phyloP scores from a whole-genome alignment of 2,329 filamentous ascomycete species.

The Monosporascus sp. region DNA sequence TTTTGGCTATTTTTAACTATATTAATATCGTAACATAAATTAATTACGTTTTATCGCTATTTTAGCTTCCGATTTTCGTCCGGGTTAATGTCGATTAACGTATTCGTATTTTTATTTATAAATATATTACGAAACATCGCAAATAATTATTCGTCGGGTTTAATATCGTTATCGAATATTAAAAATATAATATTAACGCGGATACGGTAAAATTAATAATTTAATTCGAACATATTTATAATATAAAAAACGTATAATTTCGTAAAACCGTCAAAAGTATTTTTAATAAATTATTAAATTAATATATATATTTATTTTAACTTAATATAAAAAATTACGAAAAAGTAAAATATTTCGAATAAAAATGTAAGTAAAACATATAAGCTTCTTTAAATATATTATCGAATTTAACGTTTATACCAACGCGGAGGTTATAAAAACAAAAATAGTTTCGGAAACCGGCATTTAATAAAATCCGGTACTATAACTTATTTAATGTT shows the following conservation, averaged over 20 bases:
- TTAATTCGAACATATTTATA: not conserved
- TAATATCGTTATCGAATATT: not conserved
- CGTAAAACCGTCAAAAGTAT: not conserved
- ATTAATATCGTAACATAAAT: not conserved
- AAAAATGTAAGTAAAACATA: not conserved
- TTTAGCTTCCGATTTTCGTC: not conserved
- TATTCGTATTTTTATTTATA: not conserved
- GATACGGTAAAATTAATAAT: not conserved
- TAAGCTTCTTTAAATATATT: not conserved
- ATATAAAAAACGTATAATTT: not conserved
- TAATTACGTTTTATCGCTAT: not conserved
- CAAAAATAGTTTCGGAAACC: not conserved
- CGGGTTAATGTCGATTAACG: not conserved
- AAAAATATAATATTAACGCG: not conserved
- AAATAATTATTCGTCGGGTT: no score
- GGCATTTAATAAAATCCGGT: not conserved
- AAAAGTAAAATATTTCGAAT: not conserved
- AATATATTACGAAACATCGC: not conserved
- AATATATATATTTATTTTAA: no score
- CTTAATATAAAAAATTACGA: no score
- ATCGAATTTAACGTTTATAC: not conserved
- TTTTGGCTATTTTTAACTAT: not conserved
- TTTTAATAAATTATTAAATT: not conserved
- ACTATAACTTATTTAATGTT: not conserved
- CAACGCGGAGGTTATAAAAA: not conserved